A percentile compares a stretch with the other conserved stretches of the same genome.
Conservation (phyloP, 768 basidiomycete species). For the Boletus pseudo-olivaceus region DNA sequence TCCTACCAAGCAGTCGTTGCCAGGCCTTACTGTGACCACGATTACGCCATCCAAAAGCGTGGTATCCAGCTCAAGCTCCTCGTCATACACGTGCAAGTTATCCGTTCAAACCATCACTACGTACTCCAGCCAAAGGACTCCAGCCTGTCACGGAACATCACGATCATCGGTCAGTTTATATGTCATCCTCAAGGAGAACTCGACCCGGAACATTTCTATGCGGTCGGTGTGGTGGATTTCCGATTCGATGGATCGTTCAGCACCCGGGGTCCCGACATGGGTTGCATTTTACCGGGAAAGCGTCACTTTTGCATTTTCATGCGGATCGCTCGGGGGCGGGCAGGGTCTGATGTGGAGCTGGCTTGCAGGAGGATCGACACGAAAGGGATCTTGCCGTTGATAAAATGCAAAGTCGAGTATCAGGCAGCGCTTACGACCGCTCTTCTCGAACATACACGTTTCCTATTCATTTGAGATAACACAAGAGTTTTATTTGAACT, state of each 20-base stretch:
- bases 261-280: background rate
- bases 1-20: background rate
- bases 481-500: background rate
- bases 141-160: background rate
- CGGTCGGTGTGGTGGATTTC: constrained; percentile 10
- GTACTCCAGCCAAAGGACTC: background rate
- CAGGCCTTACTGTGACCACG: background rate
- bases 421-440: background rate
- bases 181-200: background rate
- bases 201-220: background rate
- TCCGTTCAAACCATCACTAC: background rate
- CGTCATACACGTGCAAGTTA: background rate
- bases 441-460: constrained; percentile 4
- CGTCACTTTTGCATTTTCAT: constrained; percentile 5
- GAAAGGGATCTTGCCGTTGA: background rate
- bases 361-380: constrained; percentile 9
- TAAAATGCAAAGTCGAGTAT: background rate
- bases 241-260: background rate
- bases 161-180: background rate
- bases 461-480: background rate
- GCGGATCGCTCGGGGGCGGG: background rate
- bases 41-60: constrained; percentile 9
- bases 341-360: background rate
- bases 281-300: background rate
- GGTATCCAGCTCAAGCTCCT: constrained; percentile 10